Evolutionary conservation across 768 basidiomycete genomes (phyloP).

Genomic region (Boletus vinaceobasis): DNA sequence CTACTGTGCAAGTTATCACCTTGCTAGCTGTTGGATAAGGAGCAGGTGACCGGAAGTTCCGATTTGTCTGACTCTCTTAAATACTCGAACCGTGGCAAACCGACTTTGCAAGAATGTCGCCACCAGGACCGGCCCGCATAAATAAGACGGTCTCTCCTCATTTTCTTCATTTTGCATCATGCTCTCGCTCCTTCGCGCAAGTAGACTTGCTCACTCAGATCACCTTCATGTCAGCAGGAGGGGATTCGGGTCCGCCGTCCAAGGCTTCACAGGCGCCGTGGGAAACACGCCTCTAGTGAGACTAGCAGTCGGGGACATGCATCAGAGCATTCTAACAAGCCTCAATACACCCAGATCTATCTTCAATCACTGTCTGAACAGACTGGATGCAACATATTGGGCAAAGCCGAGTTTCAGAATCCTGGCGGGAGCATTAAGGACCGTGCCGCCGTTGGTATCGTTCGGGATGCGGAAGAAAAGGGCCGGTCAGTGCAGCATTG

Average conservation of each 20-base stretch:
- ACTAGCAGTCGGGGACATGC: not conserved
- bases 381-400: conserved; percentile 80
- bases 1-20: not conserved
- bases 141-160: not conserved
- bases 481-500: conserved; percentile 55
- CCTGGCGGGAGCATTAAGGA: conserved; percentile 98
- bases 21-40: not conserved
- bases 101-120: conserved; percentile 20
- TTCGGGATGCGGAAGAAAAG: conserved; percentile 80
- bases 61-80: too few relatives aligned
- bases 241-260: conserved; percentile 46
- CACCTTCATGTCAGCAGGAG: conserved; percentile 13
- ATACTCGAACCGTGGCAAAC: not conserved
- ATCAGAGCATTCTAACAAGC: not conserved
- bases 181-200: conserved; percentile 33
- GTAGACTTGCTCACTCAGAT: conserved; percentile 21
- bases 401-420: conserved; percentile 99
- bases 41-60: not conserved
- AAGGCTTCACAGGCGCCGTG: conserved; percentile 84
- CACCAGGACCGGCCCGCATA: not conserved
- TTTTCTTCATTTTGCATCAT: not conserved
- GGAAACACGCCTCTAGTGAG: conserved; percentile 92
- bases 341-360: conserved; percentile 58
- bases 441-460: conserved; percentile 86
- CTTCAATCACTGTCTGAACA: conserved; percentile 77